These are phyloP conservation scores for Fusarium sp. DNA, from an alignment of 2,329 filamentous ascomycete genomes.

Conservation along the genomic window DNA sequence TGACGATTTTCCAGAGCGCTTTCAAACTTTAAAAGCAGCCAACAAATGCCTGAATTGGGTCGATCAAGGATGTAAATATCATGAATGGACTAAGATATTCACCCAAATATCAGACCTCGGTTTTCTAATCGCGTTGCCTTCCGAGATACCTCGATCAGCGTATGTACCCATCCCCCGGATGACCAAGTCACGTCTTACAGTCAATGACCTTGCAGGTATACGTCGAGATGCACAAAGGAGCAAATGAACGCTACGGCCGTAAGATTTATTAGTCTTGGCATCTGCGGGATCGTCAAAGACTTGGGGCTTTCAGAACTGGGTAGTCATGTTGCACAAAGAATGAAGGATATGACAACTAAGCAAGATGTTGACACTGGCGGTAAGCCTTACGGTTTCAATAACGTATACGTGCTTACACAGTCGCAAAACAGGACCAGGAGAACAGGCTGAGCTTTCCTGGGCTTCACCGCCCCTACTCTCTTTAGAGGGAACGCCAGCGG, in stretches of 20 bases:
- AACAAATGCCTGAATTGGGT: conserved; percentile 23
- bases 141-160: conserved; percentile 8
- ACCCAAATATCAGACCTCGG: conserved; percentile 7
- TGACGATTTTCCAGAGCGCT: conserved; percentile 16
- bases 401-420: background rate
- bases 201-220: background rate
- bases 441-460: background rate
- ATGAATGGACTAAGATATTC: conserved; percentile 17
- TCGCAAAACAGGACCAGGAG: background rate
- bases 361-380: background rate
- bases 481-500: background rate
- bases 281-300: background rate
- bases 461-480: background rate
- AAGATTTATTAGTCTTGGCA: background rate
- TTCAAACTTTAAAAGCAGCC: conserved; percentile 1
- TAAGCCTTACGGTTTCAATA: background rate
- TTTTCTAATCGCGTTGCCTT: conserved; percentile 2
- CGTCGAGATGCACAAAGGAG: conserved; percentile 2
- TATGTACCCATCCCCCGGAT: background rate
- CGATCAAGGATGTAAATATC: conserved; percentile 17
- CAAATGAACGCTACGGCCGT: background rate
- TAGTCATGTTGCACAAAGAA: background rate
- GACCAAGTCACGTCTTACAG: background rate
- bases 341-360: background rate
- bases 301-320: background rate